phyloP scores from a whole-genome alignment of 2,329 filamentous ascomycete species.

The Waltergamsia citrina region DNA sequence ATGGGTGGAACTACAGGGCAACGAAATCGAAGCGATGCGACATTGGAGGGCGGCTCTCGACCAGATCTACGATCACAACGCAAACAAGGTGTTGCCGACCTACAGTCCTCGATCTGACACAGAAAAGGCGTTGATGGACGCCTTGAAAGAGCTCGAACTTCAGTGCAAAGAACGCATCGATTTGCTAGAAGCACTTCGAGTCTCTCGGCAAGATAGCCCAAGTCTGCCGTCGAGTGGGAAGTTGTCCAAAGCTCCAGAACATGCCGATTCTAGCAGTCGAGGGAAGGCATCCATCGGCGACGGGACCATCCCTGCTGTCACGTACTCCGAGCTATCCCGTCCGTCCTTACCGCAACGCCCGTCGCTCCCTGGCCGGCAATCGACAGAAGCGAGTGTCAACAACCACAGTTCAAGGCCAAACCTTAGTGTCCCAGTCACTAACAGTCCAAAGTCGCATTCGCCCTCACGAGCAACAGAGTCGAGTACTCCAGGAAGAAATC shows the following conservation, averaged over 20 bases:
- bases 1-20: conserved; percentile 51
- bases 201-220: conserved; percentile 40
- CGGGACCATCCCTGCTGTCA: conserved; percentile 72
- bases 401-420: background rate
- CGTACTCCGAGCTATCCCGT: conserved; percentile 72
- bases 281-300: conserved; percentile 61
- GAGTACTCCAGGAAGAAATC: conserved; percentile 22
- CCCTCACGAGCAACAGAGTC: conserved; percentile 3
- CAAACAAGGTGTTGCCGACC: conserved; percentile 60
- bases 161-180: conserved; percentile 93
- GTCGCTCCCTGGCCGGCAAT: conserved; percentile 41
- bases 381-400: conserved; percentile 27
- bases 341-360: conserved; percentile 51
- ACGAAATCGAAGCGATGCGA: conserved; percentile 81
- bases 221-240: conserved; percentile 5
- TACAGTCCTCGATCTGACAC: conserved; percentile 70
- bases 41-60: conserved; percentile 86
- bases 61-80: conserved; percentile 79
- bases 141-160: conserved; percentile 71
- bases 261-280: conserved; percentile 10
- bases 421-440: background rate
- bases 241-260: conserved; percentile 12
- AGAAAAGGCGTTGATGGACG: conserved; percentile 73
- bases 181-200: conserved; percentile 69
- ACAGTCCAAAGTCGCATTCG: background rate